Evolutionary conservation across 495 filamentous ascomycete species (phyloP).

Genomic region (Neurospora hispaniola): DNA sequence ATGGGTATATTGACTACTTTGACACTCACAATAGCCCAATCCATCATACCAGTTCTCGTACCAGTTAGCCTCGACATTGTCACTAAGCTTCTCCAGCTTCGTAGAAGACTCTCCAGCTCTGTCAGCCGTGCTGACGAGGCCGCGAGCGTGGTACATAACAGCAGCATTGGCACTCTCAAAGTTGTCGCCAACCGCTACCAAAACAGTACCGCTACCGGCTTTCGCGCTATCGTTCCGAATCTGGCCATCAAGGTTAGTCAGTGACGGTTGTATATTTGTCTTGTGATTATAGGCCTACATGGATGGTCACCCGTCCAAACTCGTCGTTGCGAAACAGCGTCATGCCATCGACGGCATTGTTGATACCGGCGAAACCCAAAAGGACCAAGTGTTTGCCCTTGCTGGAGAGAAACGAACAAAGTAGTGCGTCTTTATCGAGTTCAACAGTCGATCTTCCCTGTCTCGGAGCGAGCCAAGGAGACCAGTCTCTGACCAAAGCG

Average conservation of each 20-base stretch:
- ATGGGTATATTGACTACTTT: neutral
- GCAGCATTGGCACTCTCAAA: slow-evolving; percentile 73
- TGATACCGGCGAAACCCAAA: slow-evolving; percentile 66
- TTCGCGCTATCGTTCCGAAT: slow-evolving; percentile 51
- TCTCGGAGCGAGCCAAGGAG: slow-evolving; percentile 77
- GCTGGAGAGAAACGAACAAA: slow-evolving; percentile 64
- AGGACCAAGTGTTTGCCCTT: slow-evolving; percentile 72
- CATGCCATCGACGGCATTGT: slow-evolving; percentile 42
- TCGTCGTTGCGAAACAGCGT: slow-evolving; percentile 59
- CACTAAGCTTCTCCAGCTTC: slow-evolving; percentile 35
- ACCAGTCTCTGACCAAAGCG: slow-evolving; percentile 66
- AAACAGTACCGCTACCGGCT: slow-evolving; percentile 45
- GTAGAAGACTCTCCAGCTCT: slow-evolving; percentile 15
- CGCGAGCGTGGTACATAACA: slow-evolving; percentile 76
- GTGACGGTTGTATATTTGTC: neutral
- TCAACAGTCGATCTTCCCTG: slow-evolving; percentile 60
- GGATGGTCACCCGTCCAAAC: slow-evolving; percentile 55
- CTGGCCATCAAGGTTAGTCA: slow-evolving; percentile 11
- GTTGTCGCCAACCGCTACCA: slow-evolving; percentile 61
- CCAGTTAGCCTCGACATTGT: slow-evolving; percentile 43
- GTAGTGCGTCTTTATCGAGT: slow-evolving; percentile 64
- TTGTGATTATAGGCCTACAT: slow-evolving; percentile 34
- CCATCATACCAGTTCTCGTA: slow-evolving; percentile 86
- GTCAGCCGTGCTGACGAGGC: slow-evolving; percentile 38
- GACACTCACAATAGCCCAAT: slow-evolving; percentile 45